phyloP scores from a whole-genome alignment of 2,329 filamentous ascomycete genomes.

The Penicillium hordei region DNA sequence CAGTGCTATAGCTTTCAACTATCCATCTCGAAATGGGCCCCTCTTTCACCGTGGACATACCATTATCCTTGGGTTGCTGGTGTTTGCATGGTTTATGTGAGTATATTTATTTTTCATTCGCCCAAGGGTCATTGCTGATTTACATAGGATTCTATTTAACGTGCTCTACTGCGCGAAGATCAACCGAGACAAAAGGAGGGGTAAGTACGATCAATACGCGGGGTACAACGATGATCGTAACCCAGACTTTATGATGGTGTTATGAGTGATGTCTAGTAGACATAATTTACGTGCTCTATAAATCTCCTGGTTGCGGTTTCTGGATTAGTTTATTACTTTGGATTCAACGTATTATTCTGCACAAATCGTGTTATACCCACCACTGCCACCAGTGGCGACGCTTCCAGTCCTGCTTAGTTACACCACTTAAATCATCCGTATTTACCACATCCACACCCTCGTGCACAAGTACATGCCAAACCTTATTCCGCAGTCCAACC shows the following conservation, averaged over 20 bases:
- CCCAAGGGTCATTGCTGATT: background rate
- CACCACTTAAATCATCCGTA: constrained; percentile 59
- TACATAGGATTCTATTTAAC: constrained; percentile 56
- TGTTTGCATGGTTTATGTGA: constrained; percentile 64
- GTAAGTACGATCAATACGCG: constrained; percentile 59
- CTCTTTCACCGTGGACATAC: constrained; percentile 62
- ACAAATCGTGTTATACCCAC: background rate
- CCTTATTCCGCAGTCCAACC: constrained; percentile 51
- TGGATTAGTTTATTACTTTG: background rate
- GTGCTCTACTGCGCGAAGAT: constrained; percentile 64
- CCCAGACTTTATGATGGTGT: constrained; percentile 60
- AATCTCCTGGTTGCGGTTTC: background rate
- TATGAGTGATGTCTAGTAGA: constrained; percentile 40
- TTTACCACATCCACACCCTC: constrained; percentile 63
- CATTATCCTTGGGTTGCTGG: constrained; percentile 59
- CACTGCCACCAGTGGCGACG: constrained; percentile 18
- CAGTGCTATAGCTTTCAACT: constrained; percentile 51
- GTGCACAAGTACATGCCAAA: constrained; percentile 58
- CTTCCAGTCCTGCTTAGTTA: constrained; percentile 44
- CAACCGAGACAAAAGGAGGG: constrained; percentile 61
- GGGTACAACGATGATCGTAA: constrained; percentile 64
- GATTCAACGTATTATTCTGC: background rate
- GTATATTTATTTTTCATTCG: constrained; percentile 29
- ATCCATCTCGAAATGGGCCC: constrained; percentile 57
- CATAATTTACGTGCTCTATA: background rate